These are phyloP conservation scores for Fusarium begoniae DNA, from an alignment of 2,329 filamentous ascomycete genomes.

Conservation along the genomic window DNA sequence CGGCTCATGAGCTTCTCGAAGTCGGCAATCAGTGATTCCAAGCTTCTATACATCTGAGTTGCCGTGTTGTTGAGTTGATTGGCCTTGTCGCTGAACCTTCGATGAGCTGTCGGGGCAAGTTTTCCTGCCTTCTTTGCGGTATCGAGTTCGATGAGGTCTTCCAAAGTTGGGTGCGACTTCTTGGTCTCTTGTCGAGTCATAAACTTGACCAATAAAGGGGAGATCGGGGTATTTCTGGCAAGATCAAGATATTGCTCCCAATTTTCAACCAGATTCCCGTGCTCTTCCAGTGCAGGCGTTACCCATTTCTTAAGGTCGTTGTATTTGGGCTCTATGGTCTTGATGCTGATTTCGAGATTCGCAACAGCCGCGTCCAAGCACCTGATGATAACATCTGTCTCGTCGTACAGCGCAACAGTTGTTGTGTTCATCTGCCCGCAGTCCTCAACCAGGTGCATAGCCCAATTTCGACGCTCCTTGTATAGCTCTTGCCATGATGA, in stretches of 20 bases:
- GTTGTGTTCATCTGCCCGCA: conserved; percentile 72
- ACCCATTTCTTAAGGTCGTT: conserved; percentile 77
- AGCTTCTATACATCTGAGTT: conserved; percentile 67
- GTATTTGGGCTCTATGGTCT: conserved; percentile 76
- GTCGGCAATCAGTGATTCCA: conserved; percentile 68
- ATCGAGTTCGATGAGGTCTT: conserved; percentile 79
- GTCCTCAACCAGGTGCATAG: conserved; percentile 72
- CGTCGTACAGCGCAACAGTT: conserved; percentile 72
- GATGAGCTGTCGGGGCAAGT: conserved; percentile 66
- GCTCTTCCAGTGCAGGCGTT: conserved; percentile 72
- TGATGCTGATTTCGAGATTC: conserved; percentile 82
- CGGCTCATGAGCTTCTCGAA: conserved; percentile 68
- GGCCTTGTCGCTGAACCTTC: conserved; percentile 68
- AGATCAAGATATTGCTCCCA: conserved; percentile 76
- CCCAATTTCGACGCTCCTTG: conserved; percentile 83
- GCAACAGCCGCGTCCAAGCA: conserved; percentile 86
- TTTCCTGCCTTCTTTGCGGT: conserved; percentile 77
- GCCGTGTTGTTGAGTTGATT: conserved; percentile 69
- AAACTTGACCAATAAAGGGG: conserved; percentile 71
- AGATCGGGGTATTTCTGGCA: conserved; percentile 71
- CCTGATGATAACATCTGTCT: conserved; percentile 79
- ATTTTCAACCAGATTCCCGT: conserved; percentile 67
- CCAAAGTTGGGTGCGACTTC: conserved; percentile 67
- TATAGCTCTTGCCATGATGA: conserved; percentile 91
- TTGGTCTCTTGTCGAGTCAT: conserved; percentile 62